These are phyloP conservation scores for Populus nigra DNA, from an alignment of 345 rosid genomes.

Conservation along the genomic window DNA sequence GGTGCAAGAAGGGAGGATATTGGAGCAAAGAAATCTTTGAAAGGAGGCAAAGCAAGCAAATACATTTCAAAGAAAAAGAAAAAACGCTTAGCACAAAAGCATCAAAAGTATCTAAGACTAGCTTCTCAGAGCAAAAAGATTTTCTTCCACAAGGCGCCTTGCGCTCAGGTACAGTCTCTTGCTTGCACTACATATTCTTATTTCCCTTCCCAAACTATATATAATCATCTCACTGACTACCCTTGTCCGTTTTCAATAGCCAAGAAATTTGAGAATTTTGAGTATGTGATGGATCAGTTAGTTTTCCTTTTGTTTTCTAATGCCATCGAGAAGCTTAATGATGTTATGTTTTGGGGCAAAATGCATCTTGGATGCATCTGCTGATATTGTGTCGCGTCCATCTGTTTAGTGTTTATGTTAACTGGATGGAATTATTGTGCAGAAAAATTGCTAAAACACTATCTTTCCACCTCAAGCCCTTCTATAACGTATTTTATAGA, in stretches of 20 bases:
- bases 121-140: constrained; percentile 50
- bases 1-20: constrained; percentile 32
- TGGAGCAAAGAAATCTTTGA: constrained; percentile 39
- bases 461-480: not conserved
- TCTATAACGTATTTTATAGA: not conserved
- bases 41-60: constrained; percentile 44
- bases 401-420: not conserved
- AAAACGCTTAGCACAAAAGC: constrained; percentile 40
- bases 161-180: constrained; percentile 51
- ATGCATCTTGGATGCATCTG: not conserved
- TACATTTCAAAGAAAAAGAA: constrained; percentile 48
- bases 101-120: constrained; percentile 51
- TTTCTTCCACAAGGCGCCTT: constrained; percentile 39
- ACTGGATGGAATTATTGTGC: not conserved
- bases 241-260: not conserved
- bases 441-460: not conserved
- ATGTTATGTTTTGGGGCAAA: not conserved
- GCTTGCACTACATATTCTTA: constrained; percentile 2
- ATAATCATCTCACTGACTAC: constrained; percentile 8
- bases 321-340: not conserved
- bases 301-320: not conserved
- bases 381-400: not conserved
- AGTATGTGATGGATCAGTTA: not conserved
- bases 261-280: not conserved
- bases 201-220: not conserved